Evolutionary conservation across 1,139 yeast genomes (phyloP).

Genomic region (Pichia sp.): DNA sequence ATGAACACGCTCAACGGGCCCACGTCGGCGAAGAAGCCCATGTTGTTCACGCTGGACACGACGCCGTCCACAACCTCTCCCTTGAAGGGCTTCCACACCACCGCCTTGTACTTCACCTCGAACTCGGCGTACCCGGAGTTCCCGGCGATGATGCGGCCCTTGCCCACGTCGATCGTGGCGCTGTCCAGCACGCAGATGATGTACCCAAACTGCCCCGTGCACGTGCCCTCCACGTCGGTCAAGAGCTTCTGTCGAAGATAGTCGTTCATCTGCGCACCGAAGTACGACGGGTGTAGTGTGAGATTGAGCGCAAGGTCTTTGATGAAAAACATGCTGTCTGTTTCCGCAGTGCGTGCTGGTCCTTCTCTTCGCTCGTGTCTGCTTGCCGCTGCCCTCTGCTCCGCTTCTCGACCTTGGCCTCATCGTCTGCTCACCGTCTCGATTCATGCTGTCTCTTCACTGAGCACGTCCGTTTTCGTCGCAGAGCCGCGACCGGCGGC

Average conservation of each 20-base stretch:
- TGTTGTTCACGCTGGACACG: conserved; percentile 88
- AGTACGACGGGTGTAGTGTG: conserved; percentile 93
- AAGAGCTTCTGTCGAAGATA: conserved; percentile 82
- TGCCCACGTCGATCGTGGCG: conserved; percentile 91
- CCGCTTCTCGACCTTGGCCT: too few species aligned
- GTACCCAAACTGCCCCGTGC: conserved; percentile 98
- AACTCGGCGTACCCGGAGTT: conserved; percentile 89
- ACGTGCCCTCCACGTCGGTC: conserved; percentile 96
- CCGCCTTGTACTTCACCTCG: conserved; percentile 92
- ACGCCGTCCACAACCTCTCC: conserved; percentile 98
- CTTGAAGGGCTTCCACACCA: conserved; percentile 97
- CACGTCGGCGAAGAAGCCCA: conserved; percentile 97
- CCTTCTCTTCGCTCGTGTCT: not conserved
- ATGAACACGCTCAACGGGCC: conserved; percentile 96
- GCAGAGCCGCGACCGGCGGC: not conserved
- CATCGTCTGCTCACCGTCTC: not conserved
- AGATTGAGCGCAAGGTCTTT: conserved; percentile 89
- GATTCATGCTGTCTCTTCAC: conserved; percentile 1
- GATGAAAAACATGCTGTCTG: conserved; percentile 34
- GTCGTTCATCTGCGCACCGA: conserved; percentile 97
- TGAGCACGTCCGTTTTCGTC: not conserved
- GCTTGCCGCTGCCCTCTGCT: not conserved
- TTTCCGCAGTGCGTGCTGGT: not conserved
- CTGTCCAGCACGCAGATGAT: conserved; percentile 94
- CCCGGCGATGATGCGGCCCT: conserved; percentile 87